Base-by-base conservation (phyloP, 805 yeast species). In the Saccharomycopsis synnaedendra region DNA sequence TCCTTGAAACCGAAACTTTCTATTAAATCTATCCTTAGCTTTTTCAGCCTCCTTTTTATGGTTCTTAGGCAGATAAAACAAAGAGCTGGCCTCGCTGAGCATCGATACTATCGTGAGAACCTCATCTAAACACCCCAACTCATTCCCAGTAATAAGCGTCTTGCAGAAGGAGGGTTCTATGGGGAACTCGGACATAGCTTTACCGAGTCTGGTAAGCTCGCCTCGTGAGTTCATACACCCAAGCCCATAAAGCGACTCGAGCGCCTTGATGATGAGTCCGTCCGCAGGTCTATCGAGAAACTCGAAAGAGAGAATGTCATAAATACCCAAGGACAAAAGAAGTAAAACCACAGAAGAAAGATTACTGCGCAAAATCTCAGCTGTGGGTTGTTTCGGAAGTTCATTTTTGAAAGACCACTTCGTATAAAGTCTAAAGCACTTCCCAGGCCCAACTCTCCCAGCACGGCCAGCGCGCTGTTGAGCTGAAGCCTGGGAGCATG, bases 381-480 rank as follows among this genome's bases (percentile, higher is more conserved):
- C 97, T 0, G 85, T 79, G 1, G 96, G 86, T 58, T 80, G 82
- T 2, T 75, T 69, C 7, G 82, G 82, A 60, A 93, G 67, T 56
- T 90, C 97, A 55, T 82, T 73, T 53, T 76, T 70, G 56, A 76
- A 93, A 0, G 93, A 80, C 74, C 83, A 73, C 60, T 86, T 85
- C 0, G 98, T 90, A 60, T 79, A 93, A 28, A 93, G 66, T 37
- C 99, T 63, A 58, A 83, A 93, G 64, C 97, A 93, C 60, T 86
- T 85, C 11, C 98, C 98, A 0, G 97, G 96, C 1, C 95, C 89
- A 5, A 95, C 88, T 69, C 98, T 81, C 39, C 98, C 98, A 4
- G 97, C 98, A 69, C 98, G 78, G 60, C 98, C 98, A 1, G 96
- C 89, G 58, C 98, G 72, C 65, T 93, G 98, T 58, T 87, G 89